Conservation (phyloP, 139 green algal species). For the Asterochloris sp. region DNA sequence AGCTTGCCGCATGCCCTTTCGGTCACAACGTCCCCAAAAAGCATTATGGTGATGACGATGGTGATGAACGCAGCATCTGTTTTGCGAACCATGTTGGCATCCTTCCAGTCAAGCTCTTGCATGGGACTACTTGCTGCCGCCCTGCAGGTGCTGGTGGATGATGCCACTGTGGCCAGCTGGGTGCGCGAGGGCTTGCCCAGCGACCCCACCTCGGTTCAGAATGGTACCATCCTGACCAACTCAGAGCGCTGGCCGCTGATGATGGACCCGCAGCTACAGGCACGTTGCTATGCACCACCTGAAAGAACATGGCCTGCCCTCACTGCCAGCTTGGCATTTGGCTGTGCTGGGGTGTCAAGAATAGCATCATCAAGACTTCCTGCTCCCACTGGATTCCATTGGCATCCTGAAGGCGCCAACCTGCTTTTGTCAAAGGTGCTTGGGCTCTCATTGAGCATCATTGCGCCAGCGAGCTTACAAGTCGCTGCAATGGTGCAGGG, state of each 20-base stretch:
- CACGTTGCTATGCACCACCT: slow-evolving; percentile 48
- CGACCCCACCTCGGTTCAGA: slow-evolving; percentile 80
- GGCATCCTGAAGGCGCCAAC: not conserved
- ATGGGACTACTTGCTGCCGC: not conserved
- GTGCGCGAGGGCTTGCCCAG: slow-evolving; percentile 79
- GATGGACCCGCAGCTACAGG: slow-evolving; percentile 86
- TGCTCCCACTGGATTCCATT: not conserved
- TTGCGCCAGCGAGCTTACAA: not conserved
- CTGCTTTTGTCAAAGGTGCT: not conserved
- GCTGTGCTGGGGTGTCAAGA: not conserved
- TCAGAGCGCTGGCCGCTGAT: slow-evolving; percentile 75
- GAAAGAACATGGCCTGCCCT: not conserved
- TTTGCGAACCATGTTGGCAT: not conserved
- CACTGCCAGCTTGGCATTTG: not conserved
- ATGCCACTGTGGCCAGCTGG: slow-evolving; percentile 70
- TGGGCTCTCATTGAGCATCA: not conserved
- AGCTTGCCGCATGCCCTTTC: too few relatives aligned
- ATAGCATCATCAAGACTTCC: not conserved
- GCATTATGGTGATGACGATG: too few relatives aligned
- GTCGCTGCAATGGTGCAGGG: slow-evolving; percentile 55
- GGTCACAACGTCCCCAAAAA: too few relatives aligned
- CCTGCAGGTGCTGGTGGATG: slow-evolving; percentile 66
- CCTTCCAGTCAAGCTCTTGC: not conserved
- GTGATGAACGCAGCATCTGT: too few relatives aligned
- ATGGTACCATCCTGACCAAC: slow-evolving; percentile 82